Evolutionary conservation across 306 rosid genomes (phyloP).

Genomic region (Benincasa hispida): DNA sequence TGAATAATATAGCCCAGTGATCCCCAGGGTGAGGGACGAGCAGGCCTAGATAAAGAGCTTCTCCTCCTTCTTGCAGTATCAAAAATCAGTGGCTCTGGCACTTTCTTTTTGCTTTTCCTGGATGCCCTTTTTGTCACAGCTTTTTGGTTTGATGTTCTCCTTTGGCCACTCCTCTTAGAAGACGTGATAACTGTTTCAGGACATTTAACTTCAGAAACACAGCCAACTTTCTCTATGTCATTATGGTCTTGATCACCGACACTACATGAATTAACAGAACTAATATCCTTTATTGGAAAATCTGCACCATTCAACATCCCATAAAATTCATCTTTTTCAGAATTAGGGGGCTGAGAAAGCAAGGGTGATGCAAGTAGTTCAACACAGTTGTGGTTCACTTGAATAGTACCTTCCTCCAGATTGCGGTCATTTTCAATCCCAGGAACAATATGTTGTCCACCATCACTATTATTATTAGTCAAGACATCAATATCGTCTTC

Average conservation of each 20-base stretch:
- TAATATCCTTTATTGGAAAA: conserved; percentile 21
- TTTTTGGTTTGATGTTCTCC: conserved; percentile 41
- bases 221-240: conserved; percentile 27
- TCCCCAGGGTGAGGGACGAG: conserved; percentile 86
- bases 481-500: conserved; percentile 11
- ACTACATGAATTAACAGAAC: conserved; percentile 24
- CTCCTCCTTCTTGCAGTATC: conserved; percentile 63
- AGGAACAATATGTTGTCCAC: conserved; percentile 15
- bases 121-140: conserved; percentile 37
- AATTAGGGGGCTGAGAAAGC: conserved; percentile 26
- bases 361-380: conserved; percentile 25
- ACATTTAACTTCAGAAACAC: conserved; percentile 25
- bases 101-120: conserved; percentile 39
- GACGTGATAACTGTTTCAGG: conserved; percentile 25
- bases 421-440: conserved; percentile 20
- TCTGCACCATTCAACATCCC: conserved; percentile 20
- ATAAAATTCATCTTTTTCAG: conserved; percentile 21
- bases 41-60: conserved; percentile 56
- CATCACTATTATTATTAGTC: conserved; percentile 13
- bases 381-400: conserved; percentile 14
- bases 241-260: conserved; percentile 28
- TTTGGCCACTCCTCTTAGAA: conserved; percentile 38
- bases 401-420: conserved; percentile 23
- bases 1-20: conserved; percentile 41
- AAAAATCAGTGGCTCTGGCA: conserved; percentile 22